Percentiles rank a stretch among this genome's conserved stretches.
These are phyloP conservation scores for Pogostemon cablin DNA, from an alignment of 257 asterid genomes.

Conservation along the genomic window DNA sequence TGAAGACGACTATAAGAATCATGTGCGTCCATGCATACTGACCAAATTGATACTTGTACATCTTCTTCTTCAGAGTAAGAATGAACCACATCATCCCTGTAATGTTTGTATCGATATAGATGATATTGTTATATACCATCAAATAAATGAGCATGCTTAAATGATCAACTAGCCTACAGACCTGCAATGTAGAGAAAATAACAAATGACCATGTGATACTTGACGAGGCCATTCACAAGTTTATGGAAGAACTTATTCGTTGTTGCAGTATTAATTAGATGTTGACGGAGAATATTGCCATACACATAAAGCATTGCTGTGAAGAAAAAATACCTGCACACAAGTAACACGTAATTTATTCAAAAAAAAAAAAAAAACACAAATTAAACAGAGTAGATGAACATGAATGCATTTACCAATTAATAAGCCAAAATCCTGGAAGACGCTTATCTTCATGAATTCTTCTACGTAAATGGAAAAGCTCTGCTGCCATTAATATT, in stretches of 20 bases:
- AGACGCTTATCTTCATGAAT: constrained; percentile 64
- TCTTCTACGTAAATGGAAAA: constrained; percentile 59
- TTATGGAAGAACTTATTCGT: constrained; percentile 54
- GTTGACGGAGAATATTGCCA: constrained; percentile 61
- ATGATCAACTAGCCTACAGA: constrained; percentile 26
- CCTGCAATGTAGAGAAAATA: constrained; percentile 70
- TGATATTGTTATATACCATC: neutral
- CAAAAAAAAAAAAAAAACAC: no score
- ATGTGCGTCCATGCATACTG: constrained; percentile 81
- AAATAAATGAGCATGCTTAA: neutral
- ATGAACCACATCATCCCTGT: constrained; percentile 73
- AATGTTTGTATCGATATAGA: neutral
- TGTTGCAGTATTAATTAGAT: constrained; percentile 54
- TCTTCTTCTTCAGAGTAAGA: constrained; percentile 64
- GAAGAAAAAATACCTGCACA: constrained; percentile 72
- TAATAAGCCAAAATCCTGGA: constrained; percentile 72
- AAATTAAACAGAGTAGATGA: neutral
- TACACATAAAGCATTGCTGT: constrained; percentile 75
- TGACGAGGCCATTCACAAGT: constrained; percentile 53
- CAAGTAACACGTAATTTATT: neutral
- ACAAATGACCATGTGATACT: constrained; percentile 73
- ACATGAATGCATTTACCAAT: constrained; percentile 47
- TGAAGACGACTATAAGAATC: constrained; percentile 70
- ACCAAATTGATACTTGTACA: constrained; percentile 71
- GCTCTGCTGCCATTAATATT: constrained; percentile 66